A percentile compares a stretch with the other conserved stretches of the same genome.
Evolutionary conservation across 768 basidiomycete genomes (phyloP).

Genomic region (Trametes cingulata): DNA sequence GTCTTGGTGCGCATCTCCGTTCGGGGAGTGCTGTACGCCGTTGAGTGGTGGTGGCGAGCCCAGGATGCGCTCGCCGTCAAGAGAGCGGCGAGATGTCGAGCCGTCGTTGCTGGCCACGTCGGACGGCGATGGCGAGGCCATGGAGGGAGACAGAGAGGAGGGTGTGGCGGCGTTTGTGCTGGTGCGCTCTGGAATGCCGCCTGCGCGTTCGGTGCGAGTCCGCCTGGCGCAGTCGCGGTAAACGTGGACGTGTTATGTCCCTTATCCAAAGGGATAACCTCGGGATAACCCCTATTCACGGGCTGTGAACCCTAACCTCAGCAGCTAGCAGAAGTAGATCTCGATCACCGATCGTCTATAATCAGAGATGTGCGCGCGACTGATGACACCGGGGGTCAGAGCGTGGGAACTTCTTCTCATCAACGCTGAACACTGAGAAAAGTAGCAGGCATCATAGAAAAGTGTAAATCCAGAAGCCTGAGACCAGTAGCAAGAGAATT

Average conservation of each 20-base stretch:
- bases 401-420: too few relatives aligned
- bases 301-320: not conserved
- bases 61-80: slow-evolving; percentile 27
- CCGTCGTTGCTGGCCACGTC: slow-evolving; percentile 19
- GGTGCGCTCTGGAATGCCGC: not conserved
- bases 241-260: not conserved
- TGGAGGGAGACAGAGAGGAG: slow-evolving; percentile 6
- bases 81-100: slow-evolving; percentile 26
- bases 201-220: not conserved
- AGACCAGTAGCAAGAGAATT: too few relatives aligned
- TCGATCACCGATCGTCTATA: slow-evolving; percentile 13
- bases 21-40: slow-evolving; percentile 27
- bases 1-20: slow-evolving; percentile 31
- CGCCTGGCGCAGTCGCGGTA: not conserved
- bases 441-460: too few relatives aligned
- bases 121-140: slow-evolving; percentile 19
- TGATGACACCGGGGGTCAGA: too few relatives aligned
- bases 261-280: not conserved
- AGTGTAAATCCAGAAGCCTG: too few relatives aligned
- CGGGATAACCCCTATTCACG: not conserved
- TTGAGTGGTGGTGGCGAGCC: slow-evolving; percentile 29
- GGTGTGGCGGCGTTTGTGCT: slow-evolving; percentile 3
- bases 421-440: too few relatives aligned
- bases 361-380: too few relatives aligned
- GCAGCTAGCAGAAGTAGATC: not conserved